Percentiles rank a stretch among this genome's conserved stretches.
Conservation (phyloP, 2,329 filamentous ascomycete genomes). For the Aspergillus arachidicola region DNA sequence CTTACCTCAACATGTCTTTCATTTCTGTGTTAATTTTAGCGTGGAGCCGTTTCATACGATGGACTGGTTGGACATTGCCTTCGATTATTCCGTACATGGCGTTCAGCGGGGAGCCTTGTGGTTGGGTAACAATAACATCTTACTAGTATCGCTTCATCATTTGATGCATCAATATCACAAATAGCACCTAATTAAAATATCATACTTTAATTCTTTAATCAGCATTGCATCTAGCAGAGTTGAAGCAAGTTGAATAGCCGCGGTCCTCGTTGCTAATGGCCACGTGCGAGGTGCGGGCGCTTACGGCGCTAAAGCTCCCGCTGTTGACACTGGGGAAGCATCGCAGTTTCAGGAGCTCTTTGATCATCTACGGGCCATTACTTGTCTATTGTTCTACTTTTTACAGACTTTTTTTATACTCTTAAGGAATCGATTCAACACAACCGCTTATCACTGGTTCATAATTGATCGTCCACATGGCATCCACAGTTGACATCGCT, state of each 20-base stretch:
- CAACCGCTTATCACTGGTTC: no score
- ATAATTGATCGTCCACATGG: conserved; percentile 33
- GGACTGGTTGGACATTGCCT: neutral
- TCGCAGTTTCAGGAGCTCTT: conserved; percentile 9
- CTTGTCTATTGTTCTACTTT: neutral
- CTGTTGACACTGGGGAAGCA: conserved; percentile 23
- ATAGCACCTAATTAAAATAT: neutral
- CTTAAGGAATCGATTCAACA: neutral
- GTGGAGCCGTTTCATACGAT: neutral
- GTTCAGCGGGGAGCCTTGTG: neutral
- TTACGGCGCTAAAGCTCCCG: conserved; percentile 25
- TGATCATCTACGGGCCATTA: neutral
- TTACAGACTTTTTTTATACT: neutral
- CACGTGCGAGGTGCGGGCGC: conserved; percentile 22
- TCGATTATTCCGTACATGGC: neutral
- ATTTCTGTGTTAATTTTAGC: neutral
- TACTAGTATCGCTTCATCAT: neutral
- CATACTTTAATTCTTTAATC: neutral
- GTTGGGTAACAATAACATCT: neutral
- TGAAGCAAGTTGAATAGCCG: conserved; percentile 3
- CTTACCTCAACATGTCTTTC: neutral
- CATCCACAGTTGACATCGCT: conserved; percentile 60
- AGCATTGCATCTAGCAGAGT: neutral
- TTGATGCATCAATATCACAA: neutral
- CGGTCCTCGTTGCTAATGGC: neutral